Evolutionary conservation across 1,284 basidiomycete genomes (phyloP).

Genomic region (Sanguinoderma infundibulare): DNA sequence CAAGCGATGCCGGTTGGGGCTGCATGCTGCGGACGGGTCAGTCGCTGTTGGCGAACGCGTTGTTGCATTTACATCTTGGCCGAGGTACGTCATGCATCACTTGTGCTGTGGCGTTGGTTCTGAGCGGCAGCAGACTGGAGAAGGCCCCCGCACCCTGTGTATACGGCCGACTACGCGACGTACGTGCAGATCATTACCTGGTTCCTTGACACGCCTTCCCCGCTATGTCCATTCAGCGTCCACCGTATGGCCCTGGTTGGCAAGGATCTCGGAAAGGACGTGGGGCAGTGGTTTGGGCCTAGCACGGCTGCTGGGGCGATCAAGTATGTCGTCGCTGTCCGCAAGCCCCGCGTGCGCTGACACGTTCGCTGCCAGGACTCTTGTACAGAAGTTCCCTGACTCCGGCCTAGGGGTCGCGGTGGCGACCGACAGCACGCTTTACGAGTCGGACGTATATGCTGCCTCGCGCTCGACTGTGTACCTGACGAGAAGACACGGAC

Average conservation of each 20-base stretch:
- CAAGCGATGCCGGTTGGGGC: conserved; percentile 95
- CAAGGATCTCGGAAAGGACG: conserved; percentile 93
- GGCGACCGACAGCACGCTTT: conserved; percentile 81
- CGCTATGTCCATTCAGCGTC: conserved; percentile 92
- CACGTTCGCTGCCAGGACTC: conserved; percentile 50
- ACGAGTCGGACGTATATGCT: conserved; percentile 84
- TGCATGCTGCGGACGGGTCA: conserved; percentile 98
- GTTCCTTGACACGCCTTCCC: conserved; percentile 93
- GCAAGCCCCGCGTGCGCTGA: too few species aligned
- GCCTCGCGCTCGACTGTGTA: conserved; percentile 64
- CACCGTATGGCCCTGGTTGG: conserved; percentile 96
- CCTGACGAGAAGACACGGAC: conserved; percentile 39
- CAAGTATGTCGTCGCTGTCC: conserved; percentile 71
- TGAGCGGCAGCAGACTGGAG: conserved; percentile 72
- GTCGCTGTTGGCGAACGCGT: conserved; percentile 88
- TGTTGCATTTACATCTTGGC: conserved; percentile 85
- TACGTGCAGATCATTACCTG: conserved; percentile 92
- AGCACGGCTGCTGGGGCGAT: conserved; percentile 96
- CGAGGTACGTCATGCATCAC: conserved; percentile 62
- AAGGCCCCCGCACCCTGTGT: conserved; percentile 62
- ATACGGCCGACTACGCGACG: conserved; percentile 64
- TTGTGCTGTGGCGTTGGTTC: background rate
- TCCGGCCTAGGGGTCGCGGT: conserved; percentile 84
- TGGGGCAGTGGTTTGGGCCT: conserved; percentile 98
- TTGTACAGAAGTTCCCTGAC: conserved; percentile 82